Evolutionary conservation across 345 rosid genomes (phyloP), one percentile per base, ranked within the genome.

Genomic region (Conringia planisiliqua): DNA sequence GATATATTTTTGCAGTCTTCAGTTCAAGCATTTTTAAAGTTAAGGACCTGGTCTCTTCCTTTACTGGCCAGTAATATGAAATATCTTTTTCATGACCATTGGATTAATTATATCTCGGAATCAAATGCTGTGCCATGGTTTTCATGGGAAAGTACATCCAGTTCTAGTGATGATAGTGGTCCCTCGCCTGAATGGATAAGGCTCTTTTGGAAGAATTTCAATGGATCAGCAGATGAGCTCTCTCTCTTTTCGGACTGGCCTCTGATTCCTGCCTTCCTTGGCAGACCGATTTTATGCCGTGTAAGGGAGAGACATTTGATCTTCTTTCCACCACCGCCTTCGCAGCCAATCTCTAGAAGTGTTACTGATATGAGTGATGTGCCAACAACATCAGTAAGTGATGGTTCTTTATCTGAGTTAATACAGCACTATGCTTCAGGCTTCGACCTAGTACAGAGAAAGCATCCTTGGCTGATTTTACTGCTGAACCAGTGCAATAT

Each of bases 221-320:
- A 76, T 75, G 87, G 86, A 60, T 86, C 93, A 43, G 76, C 77
- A 18, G 96, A 86, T 58, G 87, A 89, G 36, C 86, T 90, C 61
- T 80, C 85, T 42, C 85, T 88, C 60, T 93, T 90, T 71, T 83
- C 87, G 17, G 96, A 93, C 70, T 93, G 98, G 98, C 98, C 98
- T 36, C 72, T 93, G 62, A 85, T 93, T 83, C 98, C 98, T 85
- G 96, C 96, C 56, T 89, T 90, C 82, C 96, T 90, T 75, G 97
- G 98, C 40, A 84, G 97, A 80, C 86, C 93, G 47, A 83, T 90
- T 62, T 80, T 93, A 57, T 93, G 98, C 80, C 93, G 98, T 73
- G 87, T 90, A 58, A 86, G 85, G 75, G 93, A 88, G 72, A 76
- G 83, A 58, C 89, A 83, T 73, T 83, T 93, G 68, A 84, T 89